Percentiles rank a stretch among this genome's conserved stretches.
phyloP scores from a whole-genome alignment of 208 protist genomes.

The Trypanosoma cruzi region DNA sequence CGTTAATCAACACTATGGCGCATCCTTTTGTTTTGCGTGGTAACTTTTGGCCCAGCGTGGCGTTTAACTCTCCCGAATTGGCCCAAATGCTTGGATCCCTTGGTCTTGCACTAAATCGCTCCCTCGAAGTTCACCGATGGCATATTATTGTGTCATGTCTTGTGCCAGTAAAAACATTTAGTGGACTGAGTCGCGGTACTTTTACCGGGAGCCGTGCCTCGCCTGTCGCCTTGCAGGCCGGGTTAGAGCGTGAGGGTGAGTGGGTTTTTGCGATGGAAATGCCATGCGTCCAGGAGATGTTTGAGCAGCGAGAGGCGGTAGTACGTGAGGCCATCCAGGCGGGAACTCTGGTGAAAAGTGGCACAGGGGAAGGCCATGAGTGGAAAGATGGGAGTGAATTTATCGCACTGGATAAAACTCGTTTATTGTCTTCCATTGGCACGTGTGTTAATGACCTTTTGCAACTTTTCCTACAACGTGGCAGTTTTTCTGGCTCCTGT shows the following conservation, averaged over 20 bases:
- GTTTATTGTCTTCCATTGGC: slow-evolving; percentile 33
- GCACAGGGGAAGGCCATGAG: slow-evolving; percentile 20
- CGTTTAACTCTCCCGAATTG: slow-evolving; percentile 84
- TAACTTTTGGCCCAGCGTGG: slow-evolving; percentile 87
- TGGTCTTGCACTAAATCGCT: slow-evolving; percentile 79
- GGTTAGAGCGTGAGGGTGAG: slow-evolving; percentile 59
- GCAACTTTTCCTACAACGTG: slow-evolving; percentile 61
- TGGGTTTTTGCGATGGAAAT: slow-evolving; percentile 50
- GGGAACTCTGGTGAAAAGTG: slow-evolving; percentile 10
- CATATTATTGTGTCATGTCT: slow-evolving; percentile 84
- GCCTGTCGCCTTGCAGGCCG: slow-evolving; percentile 56
- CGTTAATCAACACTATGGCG: slow-evolving; percentile 68
- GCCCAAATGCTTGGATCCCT: slow-evolving; percentile 71
- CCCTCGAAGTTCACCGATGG: slow-evolving; percentile 86
- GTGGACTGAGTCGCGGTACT: slow-evolving; percentile 79
- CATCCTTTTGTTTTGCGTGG: slow-evolving; percentile 87
- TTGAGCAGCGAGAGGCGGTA: slow-evolving; percentile 26
- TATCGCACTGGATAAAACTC: slow-evolving; percentile 30
- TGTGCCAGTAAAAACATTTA: slow-evolving; percentile 79
- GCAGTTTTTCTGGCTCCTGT: slow-evolving; percentile 53
- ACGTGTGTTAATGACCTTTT: slow-evolving; percentile 53
- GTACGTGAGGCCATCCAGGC: slow-evolving; percentile 32
- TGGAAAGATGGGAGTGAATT: slow-evolving; percentile 17
- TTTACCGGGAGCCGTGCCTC: slow-evolving; percentile 80
- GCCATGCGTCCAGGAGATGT: slow-evolving; percentile 30